Evolutionary conservation across 2,329 filamentous ascomycete species (phyloP).

Genomic region (Aureobasidium sp.): DNA sequence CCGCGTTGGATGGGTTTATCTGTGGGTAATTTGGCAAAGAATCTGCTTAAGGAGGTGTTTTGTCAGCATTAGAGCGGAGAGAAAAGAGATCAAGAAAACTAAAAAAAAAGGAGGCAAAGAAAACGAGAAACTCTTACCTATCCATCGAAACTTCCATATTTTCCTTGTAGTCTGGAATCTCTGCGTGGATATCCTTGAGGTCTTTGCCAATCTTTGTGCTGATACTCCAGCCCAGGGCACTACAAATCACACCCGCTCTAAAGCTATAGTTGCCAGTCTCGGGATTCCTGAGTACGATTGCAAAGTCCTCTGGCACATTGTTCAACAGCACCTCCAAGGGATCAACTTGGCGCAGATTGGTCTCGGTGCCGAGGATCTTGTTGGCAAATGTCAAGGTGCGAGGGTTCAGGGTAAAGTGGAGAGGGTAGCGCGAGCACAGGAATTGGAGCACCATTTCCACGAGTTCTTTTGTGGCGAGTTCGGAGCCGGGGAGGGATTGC

Average conservation of each 20-base stretch:
- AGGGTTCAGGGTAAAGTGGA: constrained; percentile 56
- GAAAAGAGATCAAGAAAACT: too few relatives aligned
- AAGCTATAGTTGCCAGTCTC: constrained; percentile 65
- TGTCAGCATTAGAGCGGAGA: too few relatives aligned
- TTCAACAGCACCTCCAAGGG: constrained; percentile 65
- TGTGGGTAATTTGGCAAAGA: constrained; percentile 68
- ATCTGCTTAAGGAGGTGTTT: constrained; percentile 40
- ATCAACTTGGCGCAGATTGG: constrained; percentile 52
- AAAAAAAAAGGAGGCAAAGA: not conserved
- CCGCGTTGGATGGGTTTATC: constrained; percentile 72
- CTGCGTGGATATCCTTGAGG: constrained; percentile 62
- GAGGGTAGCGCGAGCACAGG: constrained; percentile 67
- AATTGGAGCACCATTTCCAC: constrained; percentile 85
- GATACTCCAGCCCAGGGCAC: constrained; percentile 71
- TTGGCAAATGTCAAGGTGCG: constrained; percentile 58
- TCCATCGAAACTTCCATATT: constrained; percentile 89
- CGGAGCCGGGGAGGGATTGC: constrained; percentile 61
- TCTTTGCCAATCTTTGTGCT: constrained; percentile 63
- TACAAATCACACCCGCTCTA: constrained; percentile 69
- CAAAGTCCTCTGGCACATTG: constrained; percentile 80
- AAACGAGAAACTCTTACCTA: constrained; percentile 41
- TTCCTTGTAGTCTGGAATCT: constrained; percentile 74
- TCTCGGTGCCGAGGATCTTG: constrained; percentile 53
- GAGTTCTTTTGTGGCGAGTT: constrained; percentile 73
- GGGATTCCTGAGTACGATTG: constrained; percentile 63